These are phyloP conservation scores for Russula olivacea DNA, from an alignment of 768 basidiomycete genomes.

Conservation along the genomic window DNA sequence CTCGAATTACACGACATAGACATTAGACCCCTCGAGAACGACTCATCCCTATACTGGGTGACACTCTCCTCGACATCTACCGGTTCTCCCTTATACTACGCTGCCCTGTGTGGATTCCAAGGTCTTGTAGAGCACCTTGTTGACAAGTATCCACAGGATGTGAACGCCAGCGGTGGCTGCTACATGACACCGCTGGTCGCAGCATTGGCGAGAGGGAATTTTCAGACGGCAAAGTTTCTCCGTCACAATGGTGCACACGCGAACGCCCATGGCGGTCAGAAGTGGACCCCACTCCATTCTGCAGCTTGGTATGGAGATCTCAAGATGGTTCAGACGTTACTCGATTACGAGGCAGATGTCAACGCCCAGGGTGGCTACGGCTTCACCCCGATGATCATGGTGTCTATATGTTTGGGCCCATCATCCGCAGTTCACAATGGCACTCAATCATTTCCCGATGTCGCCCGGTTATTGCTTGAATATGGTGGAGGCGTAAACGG, in stretches of 20 bases:
- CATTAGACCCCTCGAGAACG: accelerated
- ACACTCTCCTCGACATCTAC: not conserved
- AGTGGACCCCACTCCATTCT: not conserved
- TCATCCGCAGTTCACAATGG: not conserved
- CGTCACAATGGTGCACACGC: not conserved
- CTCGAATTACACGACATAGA: not conserved
- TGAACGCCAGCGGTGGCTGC: not conserved
- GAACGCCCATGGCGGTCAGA: not conserved
- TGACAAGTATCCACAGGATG: not conserved
- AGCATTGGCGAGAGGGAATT: not conserved
- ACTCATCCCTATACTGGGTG: not conserved
- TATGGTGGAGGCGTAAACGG: not conserved
- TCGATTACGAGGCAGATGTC: not conserved
- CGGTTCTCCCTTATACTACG: not conserved
- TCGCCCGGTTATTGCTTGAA: not conserved
- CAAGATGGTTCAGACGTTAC: not conserved
- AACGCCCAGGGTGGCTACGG: not conserved
- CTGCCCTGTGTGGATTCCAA: not conserved
- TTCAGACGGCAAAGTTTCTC: not conserved
- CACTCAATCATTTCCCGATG: not conserved
- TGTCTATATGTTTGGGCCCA: not conserved
- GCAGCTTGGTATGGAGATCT: not conserved
- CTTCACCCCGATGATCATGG: not conserved
- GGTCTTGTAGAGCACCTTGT: not conserved
- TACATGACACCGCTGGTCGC: not conserved